These are phyloP conservation scores for Pythium vanterpoolii DNA, from an alignment of 352 stramenopile species.

Conservation along the genomic window DNA sequence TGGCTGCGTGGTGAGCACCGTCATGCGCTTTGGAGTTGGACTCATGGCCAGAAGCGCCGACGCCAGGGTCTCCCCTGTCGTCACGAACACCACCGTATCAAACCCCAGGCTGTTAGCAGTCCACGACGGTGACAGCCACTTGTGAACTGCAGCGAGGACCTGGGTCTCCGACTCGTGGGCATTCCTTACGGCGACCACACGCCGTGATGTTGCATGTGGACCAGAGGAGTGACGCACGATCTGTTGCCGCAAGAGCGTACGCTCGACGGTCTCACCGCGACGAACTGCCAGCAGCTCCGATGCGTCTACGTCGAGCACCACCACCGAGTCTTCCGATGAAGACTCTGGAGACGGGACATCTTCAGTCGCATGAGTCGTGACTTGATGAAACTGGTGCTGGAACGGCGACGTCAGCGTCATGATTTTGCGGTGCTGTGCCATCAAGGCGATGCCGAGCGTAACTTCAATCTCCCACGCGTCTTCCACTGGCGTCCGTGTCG, in stretches of 20 bases:
- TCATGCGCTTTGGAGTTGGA: neutral
- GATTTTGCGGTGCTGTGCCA: slow-evolving; percentile 19
- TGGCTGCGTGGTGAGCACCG: neutral
- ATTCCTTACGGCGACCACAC: slow-evolving; percentile 8
- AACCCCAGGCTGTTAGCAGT: neutral
- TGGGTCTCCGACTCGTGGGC: neutral
- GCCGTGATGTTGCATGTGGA: neutral
- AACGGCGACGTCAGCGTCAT: slow-evolving; percentile 13
- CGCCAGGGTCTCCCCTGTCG: neutral
- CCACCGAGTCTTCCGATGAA: neutral
- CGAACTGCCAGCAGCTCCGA: neutral
- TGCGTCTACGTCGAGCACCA: slow-evolving; percentile 9
- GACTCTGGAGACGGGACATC: neutral
- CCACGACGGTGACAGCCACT: neutral
- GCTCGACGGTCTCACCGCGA: neutral
- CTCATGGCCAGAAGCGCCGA: neutral
- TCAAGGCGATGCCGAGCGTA: slow-evolving; percentile 13
- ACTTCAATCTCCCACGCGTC: slow-evolving; percentile 15
- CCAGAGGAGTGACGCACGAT: slow-evolving; percentile 9
- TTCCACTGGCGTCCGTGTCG: neutral
- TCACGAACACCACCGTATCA: neutral
- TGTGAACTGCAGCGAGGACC: neutral
- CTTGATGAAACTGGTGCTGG: slow-evolving; percentile 5
- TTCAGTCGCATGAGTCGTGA: neutral
- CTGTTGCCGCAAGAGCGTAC: neutral